phyloP scores from a whole-genome alignment of 139 green algal species.

The Coccomyxa sp. region DNA sequence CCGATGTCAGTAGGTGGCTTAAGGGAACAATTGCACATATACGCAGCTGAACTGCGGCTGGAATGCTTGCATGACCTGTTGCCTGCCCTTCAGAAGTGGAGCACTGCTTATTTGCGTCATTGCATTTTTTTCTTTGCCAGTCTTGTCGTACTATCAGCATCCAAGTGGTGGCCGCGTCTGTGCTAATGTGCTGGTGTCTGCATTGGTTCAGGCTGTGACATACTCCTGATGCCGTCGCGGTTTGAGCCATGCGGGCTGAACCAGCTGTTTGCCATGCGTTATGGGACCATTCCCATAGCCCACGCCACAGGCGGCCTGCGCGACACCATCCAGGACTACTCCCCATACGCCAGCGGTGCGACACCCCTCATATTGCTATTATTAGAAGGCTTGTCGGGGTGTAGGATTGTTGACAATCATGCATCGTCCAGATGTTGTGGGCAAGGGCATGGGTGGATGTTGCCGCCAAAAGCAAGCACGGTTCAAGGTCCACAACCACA shows the following conservation, averaged over 20 bases:
- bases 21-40: too few relatives aligned
- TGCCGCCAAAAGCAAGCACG: background rate
- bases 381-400: background rate
- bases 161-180: background rate
- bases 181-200: too few relatives aligned
- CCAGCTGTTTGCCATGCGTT: conserved; percentile 61
- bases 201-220: conserved; percentile 50
- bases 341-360: conserved; percentile 50
- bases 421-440: background rate
- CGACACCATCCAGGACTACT: conserved; percentile 79
- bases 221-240: conserved; percentile 82
- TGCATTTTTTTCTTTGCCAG: background rate
- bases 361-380: background rate
- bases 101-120: background rate
- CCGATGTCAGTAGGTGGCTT: too few relatives aligned
- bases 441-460: background rate
- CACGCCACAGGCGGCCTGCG: conserved; percentile 76
- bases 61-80: background rate
- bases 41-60: too few relatives aligned
- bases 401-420: background rate
- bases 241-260: conserved; percentile 92
- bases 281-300: conserved; percentile 84
- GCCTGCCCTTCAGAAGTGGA: background rate
- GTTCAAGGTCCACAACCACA: background rate
- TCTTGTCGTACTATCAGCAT: background rate